phyloP scores from a whole-genome alignment of 257 asterid species.

The Nicotiana undulata region DNA sequence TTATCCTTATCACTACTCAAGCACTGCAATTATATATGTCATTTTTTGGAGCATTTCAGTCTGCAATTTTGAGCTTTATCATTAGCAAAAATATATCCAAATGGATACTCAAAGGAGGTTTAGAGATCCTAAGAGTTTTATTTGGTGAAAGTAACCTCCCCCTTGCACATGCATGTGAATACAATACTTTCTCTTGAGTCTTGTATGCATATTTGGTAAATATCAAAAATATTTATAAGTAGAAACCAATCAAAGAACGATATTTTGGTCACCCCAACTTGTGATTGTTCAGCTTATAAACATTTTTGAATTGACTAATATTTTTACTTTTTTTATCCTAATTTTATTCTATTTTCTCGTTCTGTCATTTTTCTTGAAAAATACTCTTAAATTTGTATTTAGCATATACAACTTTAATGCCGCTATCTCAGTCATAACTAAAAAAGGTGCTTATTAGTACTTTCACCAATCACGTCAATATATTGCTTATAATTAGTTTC shows the following conservation, averaged over 20 bases:
- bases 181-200: background rate
- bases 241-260: too few species aligned
- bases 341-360: too few species aligned
- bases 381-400: background rate
- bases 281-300: too few species aligned
- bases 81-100: conserved; percentile 31
- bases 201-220: background rate
- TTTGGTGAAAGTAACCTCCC: conserved; percentile 40
- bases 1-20: conserved; percentile 52
- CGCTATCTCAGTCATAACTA: conserved; percentile 31
- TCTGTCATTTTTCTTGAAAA: too few species aligned
- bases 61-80: conserved; percentile 31
- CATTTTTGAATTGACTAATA: too few species aligned
- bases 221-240: background rate
- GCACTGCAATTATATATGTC: conserved; percentile 61
- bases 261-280: too few species aligned
- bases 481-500: too few species aligned
- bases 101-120: conserved; percentile 45
- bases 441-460: conserved; percentile 13
- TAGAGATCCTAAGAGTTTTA: conserved; percentile 32
- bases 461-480: background rate
- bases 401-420: background rate
- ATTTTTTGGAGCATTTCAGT: conserved; percentile 52
- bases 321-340: too few species aligned
- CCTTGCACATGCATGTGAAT: too few species aligned